Evolutionary conservation across 1,139 yeast genomes (phyloP).

Genomic region (Chernovozyma sophiae-reginae): DNA sequence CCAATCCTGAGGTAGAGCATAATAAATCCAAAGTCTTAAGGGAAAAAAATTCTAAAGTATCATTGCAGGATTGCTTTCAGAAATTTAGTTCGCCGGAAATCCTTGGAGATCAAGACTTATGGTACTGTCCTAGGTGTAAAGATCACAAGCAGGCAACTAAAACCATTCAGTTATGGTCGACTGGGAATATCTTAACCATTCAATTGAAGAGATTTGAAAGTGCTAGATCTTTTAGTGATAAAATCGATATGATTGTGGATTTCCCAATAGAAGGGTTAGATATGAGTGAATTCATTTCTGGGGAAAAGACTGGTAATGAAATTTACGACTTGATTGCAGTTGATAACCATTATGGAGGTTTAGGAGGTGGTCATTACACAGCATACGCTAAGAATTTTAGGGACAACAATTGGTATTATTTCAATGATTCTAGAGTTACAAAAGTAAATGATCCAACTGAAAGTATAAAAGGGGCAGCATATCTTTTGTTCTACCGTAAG

Average conservation of each 20-base stretch:
- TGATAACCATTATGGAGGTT: conserved; percentile 92
- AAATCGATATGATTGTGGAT: conserved; percentile 77
- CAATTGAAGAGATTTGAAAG: conserved; percentile 90
- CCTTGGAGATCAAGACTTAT: conserved; percentile 81
- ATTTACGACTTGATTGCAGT: conserved; percentile 88
- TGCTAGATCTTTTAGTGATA: conserved; percentile 82
- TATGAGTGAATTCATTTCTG: conserved; percentile 52
- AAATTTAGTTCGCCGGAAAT: conserved; percentile 80
- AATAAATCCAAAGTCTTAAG: conserved; percentile 36
- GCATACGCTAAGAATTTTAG: conserved; percentile 79
- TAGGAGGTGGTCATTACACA: conserved; percentile 98
- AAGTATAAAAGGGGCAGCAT: conserved; percentile 78
- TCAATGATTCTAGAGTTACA: conserved; percentile 78
- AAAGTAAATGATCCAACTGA: conserved; percentile 55
- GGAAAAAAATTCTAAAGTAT: conserved; percentile 47
- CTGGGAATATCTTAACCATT: conserved; percentile 85
- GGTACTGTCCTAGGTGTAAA: conserved; percentile 91
- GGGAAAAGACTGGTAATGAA: conserved; percentile 22
- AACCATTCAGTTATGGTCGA: conserved; percentile 85
- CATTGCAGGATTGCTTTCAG: conserved; percentile 70
- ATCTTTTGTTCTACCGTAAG: conserved; percentile 76
- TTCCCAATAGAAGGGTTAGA: conserved; percentile 87
- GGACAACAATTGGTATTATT: conserved; percentile 83
- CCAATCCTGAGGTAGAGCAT: conserved; percentile 51
- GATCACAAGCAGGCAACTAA: conserved; percentile 90